phyloP scores from a whole-genome alignment of 441 rosid genomes.

The Populus hybrid region DNA sequence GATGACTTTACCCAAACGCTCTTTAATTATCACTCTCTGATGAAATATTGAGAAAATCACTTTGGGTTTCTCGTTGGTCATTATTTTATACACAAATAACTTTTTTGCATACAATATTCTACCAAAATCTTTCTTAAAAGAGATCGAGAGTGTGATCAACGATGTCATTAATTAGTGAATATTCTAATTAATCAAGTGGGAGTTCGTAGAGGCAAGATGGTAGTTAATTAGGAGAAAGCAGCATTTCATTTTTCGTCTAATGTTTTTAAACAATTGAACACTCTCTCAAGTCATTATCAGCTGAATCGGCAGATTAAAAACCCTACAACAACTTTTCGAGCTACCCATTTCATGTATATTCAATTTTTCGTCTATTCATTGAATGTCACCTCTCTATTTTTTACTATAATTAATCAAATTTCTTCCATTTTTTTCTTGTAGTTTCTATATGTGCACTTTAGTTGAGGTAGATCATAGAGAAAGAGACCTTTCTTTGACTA shows the following conservation, averaged over 20 bases:
- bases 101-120: too few relatives aligned
- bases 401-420: not conserved
- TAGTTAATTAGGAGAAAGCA: not conserved
- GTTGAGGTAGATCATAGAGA: not conserved
- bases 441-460: slow-evolving; percentile 14
- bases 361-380: slow-evolving; percentile 26
- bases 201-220: not conserved
- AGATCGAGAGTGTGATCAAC: too few relatives aligned
- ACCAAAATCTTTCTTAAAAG: too few relatives aligned
- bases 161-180: too few relatives aligned
- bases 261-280: slow-evolving; percentile 1
- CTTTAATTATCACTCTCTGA: too few relatives aligned
- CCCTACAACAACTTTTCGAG: slow-evolving; percentile 12
- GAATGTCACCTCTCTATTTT: slow-evolving; percentile 16
- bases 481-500: slow-evolving; percentile 17
- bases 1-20: not conserved
- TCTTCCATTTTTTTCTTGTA: slow-evolving; percentile 17
- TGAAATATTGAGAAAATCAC: too few relatives aligned
- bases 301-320: slow-evolving; percentile 33
- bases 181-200: not conserved
- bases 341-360: slow-evolving; percentile 17
- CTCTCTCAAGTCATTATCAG: slow-evolving; percentile 20
- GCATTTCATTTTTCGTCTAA: not conserved
- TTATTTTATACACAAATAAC: too few relatives aligned
- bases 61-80: too few relatives aligned